These are phyloP conservation scores for Zalaria obscura DNA, from an alignment of 2,329 filamentous ascomycete genomes.

Conservation along the genomic window DNA sequence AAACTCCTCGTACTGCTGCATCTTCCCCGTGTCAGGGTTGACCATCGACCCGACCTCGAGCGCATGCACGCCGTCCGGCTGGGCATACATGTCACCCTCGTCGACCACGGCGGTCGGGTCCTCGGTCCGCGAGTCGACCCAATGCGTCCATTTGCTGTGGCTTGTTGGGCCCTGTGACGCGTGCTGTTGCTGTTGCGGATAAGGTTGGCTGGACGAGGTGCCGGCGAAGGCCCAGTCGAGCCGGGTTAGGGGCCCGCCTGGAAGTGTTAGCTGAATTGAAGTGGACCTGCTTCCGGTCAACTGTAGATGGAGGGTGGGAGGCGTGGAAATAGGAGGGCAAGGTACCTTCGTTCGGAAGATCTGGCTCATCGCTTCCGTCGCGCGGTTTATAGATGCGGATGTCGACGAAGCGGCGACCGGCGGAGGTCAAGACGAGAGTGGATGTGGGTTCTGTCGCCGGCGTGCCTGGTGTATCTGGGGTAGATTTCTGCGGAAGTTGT, in stretches of 20 bases:
- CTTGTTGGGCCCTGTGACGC: neutral
- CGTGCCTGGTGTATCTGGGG: neutral
- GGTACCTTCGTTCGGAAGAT: conserved; percentile 10
- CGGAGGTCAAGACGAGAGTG: conserved; percentile 51
- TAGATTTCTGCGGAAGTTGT: neutral
- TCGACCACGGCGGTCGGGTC: conserved; percentile 28
- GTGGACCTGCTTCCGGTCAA: neutral
- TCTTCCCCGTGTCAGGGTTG: conserved; percentile 38
- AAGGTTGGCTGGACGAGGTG: conserved; percentile 26
- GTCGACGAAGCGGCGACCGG: conserved; percentile 44
- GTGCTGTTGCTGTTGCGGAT: neutral
- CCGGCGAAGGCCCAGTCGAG: conserved; percentile 57
- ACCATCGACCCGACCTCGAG: conserved; percentile 47
- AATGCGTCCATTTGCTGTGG: conserved; percentile 40
- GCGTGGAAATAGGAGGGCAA: neutral
- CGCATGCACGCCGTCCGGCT: conserved; percentile 19
- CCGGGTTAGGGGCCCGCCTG: conserved; percentile 16
- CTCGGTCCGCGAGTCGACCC: conserved; percentile 41
- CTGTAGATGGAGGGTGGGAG: neutral
- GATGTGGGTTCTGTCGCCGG: conserved; percentile 27
- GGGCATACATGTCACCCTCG: conserved; percentile 40
- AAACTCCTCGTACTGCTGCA: conserved; percentile 50
- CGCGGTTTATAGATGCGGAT: conserved; percentile 35
- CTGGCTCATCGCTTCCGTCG: neutral
- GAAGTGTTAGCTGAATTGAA: neutral